Evolutionary conservation across 805 yeast species (phyloP).

Genomic region (Schizosaccharomyces octosporus): DNA sequence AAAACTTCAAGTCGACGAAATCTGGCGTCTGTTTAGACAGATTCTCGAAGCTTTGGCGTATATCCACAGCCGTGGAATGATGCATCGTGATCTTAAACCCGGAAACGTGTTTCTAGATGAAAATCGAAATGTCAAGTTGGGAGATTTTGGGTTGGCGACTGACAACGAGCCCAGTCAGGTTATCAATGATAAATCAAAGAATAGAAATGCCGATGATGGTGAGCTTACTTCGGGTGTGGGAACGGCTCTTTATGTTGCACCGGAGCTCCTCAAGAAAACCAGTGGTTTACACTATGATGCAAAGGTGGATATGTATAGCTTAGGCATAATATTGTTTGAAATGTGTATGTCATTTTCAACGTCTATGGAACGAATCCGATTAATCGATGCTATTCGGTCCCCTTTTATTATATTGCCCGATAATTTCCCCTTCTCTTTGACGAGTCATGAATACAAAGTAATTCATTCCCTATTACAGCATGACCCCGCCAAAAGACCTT

Average conservation of each 20-base stretch:
- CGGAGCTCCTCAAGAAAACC: conserved; percentile 33
- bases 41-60: conserved; percentile 71
- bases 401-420: conserved; percentile 42
- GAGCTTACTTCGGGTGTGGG: conserved; percentile 86
- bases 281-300: conserved; percentile 51
- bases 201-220: conserved; percentile 18
- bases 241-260: conserved; percentile 78
- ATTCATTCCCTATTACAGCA: conserved; percentile 49
- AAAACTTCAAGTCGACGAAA: conserved; percentile 50
- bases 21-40: conserved; percentile 77
- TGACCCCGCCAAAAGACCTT: conserved; percentile 53
- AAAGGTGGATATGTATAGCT: conserved; percentile 84
- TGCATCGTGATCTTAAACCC: conserved; percentile 87
- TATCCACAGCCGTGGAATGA: conserved; percentile 80
- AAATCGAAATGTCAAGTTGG: conserved; percentile 68
- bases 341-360: conserved; percentile 74
- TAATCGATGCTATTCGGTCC: conserved; percentile 38
- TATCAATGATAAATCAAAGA: not conserved
- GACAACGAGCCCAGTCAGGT: conserved; percentile 4
- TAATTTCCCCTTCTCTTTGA: conserved; percentile 28
- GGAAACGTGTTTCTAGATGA: conserved; percentile 87
- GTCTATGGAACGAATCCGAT: conserved; percentile 75
- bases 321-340: conserved; percentile 86
- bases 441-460: conserved; percentile 37
- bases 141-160: conserved; percentile 93